These are phyloP conservation scores for Phoenix roebelenii DNA, from an alignment of 176 grass and related monocot genomes.

Conservation along the genomic window DNA sequence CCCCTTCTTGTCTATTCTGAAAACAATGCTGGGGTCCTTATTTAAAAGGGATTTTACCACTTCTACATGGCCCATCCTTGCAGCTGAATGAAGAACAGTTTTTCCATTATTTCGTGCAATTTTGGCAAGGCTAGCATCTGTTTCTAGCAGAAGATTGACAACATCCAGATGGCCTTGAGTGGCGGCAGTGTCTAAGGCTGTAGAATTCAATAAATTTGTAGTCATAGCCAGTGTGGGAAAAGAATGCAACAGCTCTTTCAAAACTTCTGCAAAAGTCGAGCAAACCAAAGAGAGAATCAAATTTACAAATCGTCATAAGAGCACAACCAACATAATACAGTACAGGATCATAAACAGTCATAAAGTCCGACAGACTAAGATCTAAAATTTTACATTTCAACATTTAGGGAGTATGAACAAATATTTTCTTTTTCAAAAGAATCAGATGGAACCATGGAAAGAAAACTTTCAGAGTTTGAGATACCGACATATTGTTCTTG, in stretches of 20 bases:
- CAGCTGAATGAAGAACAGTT: slow-evolving; percentile 78
- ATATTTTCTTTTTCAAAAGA: too few relatives aligned
- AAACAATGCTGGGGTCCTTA: slow-evolving; percentile 72
- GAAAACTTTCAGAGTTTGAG: too few relatives aligned
- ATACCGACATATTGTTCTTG: too few relatives aligned
- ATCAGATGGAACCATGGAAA: too few relatives aligned
- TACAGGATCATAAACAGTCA: too few relatives aligned
- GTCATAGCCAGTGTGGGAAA: slow-evolving; percentile 89
- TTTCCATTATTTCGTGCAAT: slow-evolving; percentile 92
- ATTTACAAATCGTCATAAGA: too few relatives aligned
- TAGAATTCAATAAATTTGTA: slow-evolving; percentile 81
- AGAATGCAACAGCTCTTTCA: slow-evolving; percentile 58
- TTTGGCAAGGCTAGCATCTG: slow-evolving; percentile 64
- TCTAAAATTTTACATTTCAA: too few relatives aligned
- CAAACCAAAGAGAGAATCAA: not conserved
- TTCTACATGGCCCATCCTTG: slow-evolving; percentile 92
- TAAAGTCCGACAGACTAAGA: too few relatives aligned
- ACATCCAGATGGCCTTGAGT: slow-evolving; percentile 79
- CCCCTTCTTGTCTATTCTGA: slow-evolving; percentile 91
- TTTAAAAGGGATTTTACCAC: slow-evolving; percentile 67
- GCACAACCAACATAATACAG: too few relatives aligned
- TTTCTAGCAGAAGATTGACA: slow-evolving; percentile 86
- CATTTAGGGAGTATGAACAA: too few relatives aligned
- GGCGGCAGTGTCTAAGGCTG: slow-evolving; percentile 84
- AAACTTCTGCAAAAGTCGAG: slow-evolving; percentile 47